Conservation (phyloP, 306 rosid species). For the Fagus crenata region DNA sequence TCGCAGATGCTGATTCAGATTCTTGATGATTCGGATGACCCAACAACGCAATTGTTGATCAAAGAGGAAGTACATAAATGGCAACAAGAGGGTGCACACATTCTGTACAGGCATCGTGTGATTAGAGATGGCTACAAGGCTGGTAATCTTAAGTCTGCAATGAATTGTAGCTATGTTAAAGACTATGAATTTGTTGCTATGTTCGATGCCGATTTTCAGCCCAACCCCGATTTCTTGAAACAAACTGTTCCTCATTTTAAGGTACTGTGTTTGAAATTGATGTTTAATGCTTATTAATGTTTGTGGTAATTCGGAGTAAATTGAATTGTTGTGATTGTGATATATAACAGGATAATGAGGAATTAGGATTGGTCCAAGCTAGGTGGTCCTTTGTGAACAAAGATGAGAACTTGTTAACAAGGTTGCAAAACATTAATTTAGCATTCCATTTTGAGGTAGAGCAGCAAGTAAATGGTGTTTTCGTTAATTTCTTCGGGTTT, state of each 20-base stretch:
- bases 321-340: slow-evolving; percentile 13
- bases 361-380: slow-evolving; percentile 84
- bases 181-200: slow-evolving; percentile 84
- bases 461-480: slow-evolving; percentile 76
- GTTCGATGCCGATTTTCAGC: slow-evolving; percentile 93
- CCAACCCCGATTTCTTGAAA: slow-evolving; percentile 75
- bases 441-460: slow-evolving; percentile 86
- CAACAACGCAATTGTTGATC: slow-evolving; percentile 61
- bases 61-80: slow-evolving; percentile 75
- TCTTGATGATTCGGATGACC: slow-evolving; percentile 91
- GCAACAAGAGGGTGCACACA: slow-evolving; percentile 75
- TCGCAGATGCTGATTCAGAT: slow-evolving; percentile 68
- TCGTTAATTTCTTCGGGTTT: slow-evolving; percentile 85
- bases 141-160: slow-evolving; percentile 91
- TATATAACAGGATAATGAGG: slow-evolving; percentile 60
- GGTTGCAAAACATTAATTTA: slow-evolving; percentile 85
- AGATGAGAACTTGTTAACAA: slow-evolving; percentile 79
- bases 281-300: too few relatives aligned
- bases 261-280: slow-evolving; percentile 39
- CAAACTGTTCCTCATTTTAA: slow-evolving; percentile 83
- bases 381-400: slow-evolving; percentile 96
- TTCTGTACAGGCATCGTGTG: slow-evolving; percentile 72
- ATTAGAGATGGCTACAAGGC: slow-evolving; percentile 91
- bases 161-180: slow-evolving; percentile 83
- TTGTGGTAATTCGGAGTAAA: background rate